phyloP scores from a whole-genome alignment of 441 rosid species.

The Breynia disticha region DNA sequence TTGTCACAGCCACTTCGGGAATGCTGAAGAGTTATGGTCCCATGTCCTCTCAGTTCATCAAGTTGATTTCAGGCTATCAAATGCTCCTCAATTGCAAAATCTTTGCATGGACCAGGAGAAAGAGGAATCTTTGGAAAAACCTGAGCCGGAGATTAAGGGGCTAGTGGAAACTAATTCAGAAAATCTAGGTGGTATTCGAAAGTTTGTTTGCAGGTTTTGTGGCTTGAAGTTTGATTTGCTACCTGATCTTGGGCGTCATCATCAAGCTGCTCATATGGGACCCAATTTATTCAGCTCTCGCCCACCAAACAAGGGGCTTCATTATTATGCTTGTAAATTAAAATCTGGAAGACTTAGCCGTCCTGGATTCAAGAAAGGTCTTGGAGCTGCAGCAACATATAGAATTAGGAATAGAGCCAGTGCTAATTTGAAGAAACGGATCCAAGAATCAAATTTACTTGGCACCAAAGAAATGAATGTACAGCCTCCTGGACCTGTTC shows the following conservation, averaged over 20 bases:
- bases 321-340: conserved; percentile 57
- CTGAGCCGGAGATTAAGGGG: conserved; percentile 28
- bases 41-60: conserved; percentile 75
- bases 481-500: conserved; percentile 33
- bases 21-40: conserved; percentile 65
- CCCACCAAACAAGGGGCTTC: conserved; percentile 64
- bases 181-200: conserved; percentile 36
- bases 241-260: conserved; percentile 98
- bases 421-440: conserved; percentile 61
- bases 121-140: conserved; percentile 28
- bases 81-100: conserved; percentile 29
- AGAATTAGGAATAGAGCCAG: conserved; percentile 64
- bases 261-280: conserved; percentile 97
- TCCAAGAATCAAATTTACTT: conserved; percentile 55
- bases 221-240: conserved; percentile 84
- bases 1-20: conserved; percentile 88
- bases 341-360: conserved; percentile 92
- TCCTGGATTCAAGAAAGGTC: conserved; percentile 78
- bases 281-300: conserved; percentile 46
- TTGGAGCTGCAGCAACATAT: conserved; percentile 57
- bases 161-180: conserved; percentile 33
- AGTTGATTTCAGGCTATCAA: conserved; percentile 42
- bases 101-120: conserved; percentile 18
- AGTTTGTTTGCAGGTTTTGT: conserved; percentile 76
- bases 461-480: conserved; percentile 22